Conservation (phyloP, 768 basidiomycete genomes). For the Filobasidium floriforme region DNA sequence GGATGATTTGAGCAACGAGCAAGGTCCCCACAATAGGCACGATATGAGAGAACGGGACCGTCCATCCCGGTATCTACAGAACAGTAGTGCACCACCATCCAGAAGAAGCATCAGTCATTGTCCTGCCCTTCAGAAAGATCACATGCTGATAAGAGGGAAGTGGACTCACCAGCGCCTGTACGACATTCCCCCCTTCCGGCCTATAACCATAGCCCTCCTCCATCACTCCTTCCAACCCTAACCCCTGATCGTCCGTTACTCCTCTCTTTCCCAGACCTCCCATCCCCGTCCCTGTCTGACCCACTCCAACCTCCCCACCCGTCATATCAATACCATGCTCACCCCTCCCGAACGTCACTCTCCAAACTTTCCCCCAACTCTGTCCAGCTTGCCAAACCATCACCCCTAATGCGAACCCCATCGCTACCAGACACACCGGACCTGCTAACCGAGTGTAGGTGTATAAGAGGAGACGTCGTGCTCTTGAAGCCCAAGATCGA, state of each 20-base stretch:
- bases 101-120: too few relatives aligned
- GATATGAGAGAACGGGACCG: constrained; percentile 18
- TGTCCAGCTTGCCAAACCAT: background rate
- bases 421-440: background rate
- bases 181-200: background rate
- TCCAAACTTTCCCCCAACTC: background rate
- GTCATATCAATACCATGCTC: too few relatives aligned
- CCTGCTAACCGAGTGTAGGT: background rate
- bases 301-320: background rate
- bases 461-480: background rate
- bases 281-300: background rate
- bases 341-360: too few relatives aligned
- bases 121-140: background rate
- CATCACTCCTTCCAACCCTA: background rate
- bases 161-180: background rate
- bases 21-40: constrained; percentile 16
- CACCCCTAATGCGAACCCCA: background rate
- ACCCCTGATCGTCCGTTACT: background rate
- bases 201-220: background rate
- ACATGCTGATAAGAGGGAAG: background rate
- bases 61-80: constrained; percentile 22
- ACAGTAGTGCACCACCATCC: too few relatives aligned
- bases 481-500: background rate
- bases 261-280: background rate
- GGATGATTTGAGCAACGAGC: constrained; percentile 16